Conservation (phyloP, 768 basidiomycete genomes). For the Neoboletus subvelutipes region DNA sequence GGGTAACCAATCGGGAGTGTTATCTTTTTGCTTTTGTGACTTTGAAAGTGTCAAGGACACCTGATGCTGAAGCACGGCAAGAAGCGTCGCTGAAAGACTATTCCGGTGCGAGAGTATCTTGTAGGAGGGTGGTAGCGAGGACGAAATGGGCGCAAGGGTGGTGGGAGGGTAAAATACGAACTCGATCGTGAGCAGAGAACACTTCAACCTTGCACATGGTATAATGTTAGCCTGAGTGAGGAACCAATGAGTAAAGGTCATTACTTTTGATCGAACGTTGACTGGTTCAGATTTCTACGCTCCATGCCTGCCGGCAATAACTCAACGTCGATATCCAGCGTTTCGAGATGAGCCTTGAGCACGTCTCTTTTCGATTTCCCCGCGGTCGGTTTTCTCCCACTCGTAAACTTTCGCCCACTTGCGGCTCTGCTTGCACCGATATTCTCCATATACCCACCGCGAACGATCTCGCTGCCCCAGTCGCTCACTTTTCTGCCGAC, state of each 20-base stretch:
- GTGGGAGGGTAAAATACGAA: conserved; percentile 63
- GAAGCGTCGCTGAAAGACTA: conserved; percentile 45
- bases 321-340: conserved; percentile 70
- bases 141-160: conserved; percentile 40
- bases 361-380: conserved; percentile 58
- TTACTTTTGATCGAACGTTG: conserved; percentile 80
- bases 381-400: conserved; percentile 32
- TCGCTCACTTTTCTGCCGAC: conserved; percentile 69
- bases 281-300: conserved; percentile 72
- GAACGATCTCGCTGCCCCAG: conserved; percentile 70
- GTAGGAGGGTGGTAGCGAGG: conserved; percentile 40
- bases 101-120: conserved; percentile 67
- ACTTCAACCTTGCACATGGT: conserved; percentile 52
- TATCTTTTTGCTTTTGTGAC: conserved; percentile 47
- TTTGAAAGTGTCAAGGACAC: conserved; percentile 29
- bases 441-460: conserved; percentile 49
- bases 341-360: conserved; percentile 66
- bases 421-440: conserved; percentile 17
- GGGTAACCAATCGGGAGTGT: conserved; percentile 54
- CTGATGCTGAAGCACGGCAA: conserved; percentile 48
- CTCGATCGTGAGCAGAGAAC: conserved; percentile 69
- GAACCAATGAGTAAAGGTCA: conserved; percentile 27
- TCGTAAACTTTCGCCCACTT: conserved; percentile 19
- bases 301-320: conserved; percentile 84
- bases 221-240: conserved; percentile 13